Evolutionary conservation across 169 alveolate genomes (phyloP).

Genomic region (Cryptosporidium muris): DNA sequence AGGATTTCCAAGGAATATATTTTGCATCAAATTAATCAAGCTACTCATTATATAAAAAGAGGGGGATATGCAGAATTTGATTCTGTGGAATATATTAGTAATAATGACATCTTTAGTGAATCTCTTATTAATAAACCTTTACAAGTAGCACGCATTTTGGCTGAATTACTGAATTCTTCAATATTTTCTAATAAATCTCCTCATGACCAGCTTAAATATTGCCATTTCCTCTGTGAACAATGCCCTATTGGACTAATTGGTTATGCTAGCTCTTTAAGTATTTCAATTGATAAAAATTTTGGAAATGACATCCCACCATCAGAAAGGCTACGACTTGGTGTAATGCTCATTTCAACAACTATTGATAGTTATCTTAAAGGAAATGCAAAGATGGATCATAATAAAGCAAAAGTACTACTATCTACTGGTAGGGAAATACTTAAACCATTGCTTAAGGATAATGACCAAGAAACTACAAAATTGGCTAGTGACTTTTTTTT

Average conservation of each 20-base stretch:
- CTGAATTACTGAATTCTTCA: conserved; percentile 63
- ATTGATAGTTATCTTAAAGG: conserved; percentile 21
- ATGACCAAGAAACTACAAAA: not conserved
- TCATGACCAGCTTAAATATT: conserved; percentile 24
- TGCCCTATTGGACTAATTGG: conserved; percentile 66
- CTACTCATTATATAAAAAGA: conserved; percentile 9
- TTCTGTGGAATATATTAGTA: not conserved
- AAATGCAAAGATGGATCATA: not conserved
- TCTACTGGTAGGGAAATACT: conserved; percentile 44
- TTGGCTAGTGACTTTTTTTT: conserved; percentile 21
- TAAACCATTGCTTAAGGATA: not conserved
- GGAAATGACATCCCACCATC: conserved; percentile 33
- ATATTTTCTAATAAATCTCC: conserved; percentile 36
- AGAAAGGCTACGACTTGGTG: conserved; percentile 40
- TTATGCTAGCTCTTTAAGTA: conserved; percentile 14
- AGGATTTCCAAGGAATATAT: conserved; percentile 60
- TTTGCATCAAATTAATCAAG: conserved; percentile 36
- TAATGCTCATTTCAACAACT: conserved; percentile 36
- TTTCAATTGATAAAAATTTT: conserved; percentile 45
- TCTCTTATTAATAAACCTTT: conserved; percentile 19
- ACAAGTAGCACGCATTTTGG: conserved; percentile 41
- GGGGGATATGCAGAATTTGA: not conserved
- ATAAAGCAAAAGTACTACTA: conserved; percentile 38
- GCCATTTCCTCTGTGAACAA: conserved; percentile 41
- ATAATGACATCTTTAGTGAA: not conserved